Base-by-base conservation (phyloP, 495 filamentous ascomycete genomes). In the Cairneyella variabilis region DNA sequence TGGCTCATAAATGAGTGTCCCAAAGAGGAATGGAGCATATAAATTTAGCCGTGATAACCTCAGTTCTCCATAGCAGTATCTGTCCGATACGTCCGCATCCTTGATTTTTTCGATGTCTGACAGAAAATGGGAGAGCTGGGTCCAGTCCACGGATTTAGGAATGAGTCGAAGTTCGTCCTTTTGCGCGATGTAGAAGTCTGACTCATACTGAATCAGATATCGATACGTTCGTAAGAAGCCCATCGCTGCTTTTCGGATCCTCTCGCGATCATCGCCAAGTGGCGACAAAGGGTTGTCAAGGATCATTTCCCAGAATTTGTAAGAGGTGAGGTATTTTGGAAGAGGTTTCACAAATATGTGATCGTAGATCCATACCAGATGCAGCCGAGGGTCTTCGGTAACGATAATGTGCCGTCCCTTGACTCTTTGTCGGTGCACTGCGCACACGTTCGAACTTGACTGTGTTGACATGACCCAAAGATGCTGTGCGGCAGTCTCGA, bases 301-400 rank as follows among this genome's bases (percentile, higher is more conserved):
- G 30, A 67, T 47, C 0, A 40, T 3, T n/a, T 50, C 3, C 75
- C 79, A 83, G 56, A 83, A 81, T 2, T 50, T 59, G 10, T 61
- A 40, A 0, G 62, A 65, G n/a, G 76, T 67, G 1, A 84, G 69
- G 55, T 69, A 83, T 5, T 46, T 14, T 0, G 81, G 82, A 0
- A 85, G 51, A 1, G 82, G 81, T 46, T 83, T 85, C 47, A 84
- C 62, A 61, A 71, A 83, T 20, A 84, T 74, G 2, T 62, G 52
- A n/a, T 69, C 54, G 22, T 77, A 53, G 32, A 58, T 55, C 83
- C 79, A 86, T 12, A 83, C 67, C 0, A 84, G 70, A 50, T 86
- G 82, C 8, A 83, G 61, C 2, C 69, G 59, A 0, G 71, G 65
- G 21, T 76, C 47, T 46, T 86, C 80, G 3, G 68, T 69, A 6